Percentiles rank a stretch among this genome's conserved stretches.
These are phyloP conservation scores for Thermothielavioides terrestris DNA, from an alignment of 495 filamentous ascomycete genomes.

Conservation along the genomic window DNA sequence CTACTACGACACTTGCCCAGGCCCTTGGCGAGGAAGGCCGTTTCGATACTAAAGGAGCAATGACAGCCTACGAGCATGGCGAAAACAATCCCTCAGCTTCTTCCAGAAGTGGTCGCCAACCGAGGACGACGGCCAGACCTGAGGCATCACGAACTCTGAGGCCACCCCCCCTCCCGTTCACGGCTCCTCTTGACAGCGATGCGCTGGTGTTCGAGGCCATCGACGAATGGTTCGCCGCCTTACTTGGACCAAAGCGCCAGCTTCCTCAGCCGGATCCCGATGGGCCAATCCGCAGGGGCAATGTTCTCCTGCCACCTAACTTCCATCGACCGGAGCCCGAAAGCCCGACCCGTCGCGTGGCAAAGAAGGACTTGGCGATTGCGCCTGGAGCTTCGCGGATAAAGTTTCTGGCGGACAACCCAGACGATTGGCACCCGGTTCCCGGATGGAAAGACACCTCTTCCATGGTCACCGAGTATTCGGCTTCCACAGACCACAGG, in stretches of 20 bases:
- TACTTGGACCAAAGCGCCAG: not conserved
- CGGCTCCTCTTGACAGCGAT: not conserved
- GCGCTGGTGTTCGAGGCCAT: not conserved
- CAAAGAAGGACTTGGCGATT: not conserved
- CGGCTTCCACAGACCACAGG: not conserved
- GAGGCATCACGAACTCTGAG: not conserved
- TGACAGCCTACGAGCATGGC: not conserved
- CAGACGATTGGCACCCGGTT: slow-evolving; percentile 32
- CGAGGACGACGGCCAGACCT: slow-evolving; percentile 1
- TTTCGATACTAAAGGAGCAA: not conserved
- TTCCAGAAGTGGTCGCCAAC: not conserved
- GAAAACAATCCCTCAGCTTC: too few relatives aligned
- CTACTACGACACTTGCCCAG: not conserved
- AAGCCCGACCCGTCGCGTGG: not conserved
- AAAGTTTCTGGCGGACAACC: slow-evolving; percentile 18
- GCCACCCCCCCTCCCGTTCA: not conserved
- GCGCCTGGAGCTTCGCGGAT: not conserved
- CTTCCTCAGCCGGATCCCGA: not conserved
- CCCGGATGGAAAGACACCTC: not conserved
- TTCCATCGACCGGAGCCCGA: not conserved
- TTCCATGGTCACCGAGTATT: not conserved
- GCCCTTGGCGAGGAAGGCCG: not conserved
- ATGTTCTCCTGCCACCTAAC: not conserved
- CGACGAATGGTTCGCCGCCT: not conserved
- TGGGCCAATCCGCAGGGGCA: not conserved